Evolutionary conservation across 2,329 filamentous ascomycete genomes (phyloP).

Genomic region (Lithohypha guttulata): DNA sequence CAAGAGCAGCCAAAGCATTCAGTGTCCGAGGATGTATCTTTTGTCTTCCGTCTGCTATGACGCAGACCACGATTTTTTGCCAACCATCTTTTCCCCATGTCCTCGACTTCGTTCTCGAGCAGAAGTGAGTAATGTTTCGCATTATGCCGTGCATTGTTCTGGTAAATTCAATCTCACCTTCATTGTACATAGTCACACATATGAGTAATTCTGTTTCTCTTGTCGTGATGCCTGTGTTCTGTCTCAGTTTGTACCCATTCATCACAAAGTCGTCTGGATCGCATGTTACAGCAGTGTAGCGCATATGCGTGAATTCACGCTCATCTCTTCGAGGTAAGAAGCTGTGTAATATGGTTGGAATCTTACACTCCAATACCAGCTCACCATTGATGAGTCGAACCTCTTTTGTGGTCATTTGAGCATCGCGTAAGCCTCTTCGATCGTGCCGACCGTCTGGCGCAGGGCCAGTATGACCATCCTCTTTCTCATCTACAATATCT

Average conservation of each 20-base stretch:
- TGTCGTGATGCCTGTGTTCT: constrained; percentile 71
- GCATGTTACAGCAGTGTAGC: constrained; percentile 96
- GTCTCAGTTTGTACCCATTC: constrained; percentile 81
- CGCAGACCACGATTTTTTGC: constrained; percentile 98
- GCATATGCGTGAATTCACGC: constrained; percentile 96
- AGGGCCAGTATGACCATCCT: constrained; percentile 65
- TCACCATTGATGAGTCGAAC: constrained; percentile 96
- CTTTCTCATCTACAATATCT: constrained; percentile 44
- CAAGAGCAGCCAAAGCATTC: constrained; percentile 90
- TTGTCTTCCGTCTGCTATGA: constrained; percentile 88
- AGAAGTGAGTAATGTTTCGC: constrained; percentile 97
- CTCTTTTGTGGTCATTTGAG: constrained; percentile 85
- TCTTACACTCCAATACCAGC: constrained; percentile 96
- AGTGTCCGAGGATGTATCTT: constrained; percentile 88
- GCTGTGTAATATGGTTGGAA: constrained; percentile 94
- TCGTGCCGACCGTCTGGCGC: constrained; percentile 80
- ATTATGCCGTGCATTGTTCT: constrained; percentile 98
- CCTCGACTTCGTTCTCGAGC: constrained; percentile 77
- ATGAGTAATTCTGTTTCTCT: constrained; percentile 94
- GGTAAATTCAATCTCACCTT: constrained; percentile 92
- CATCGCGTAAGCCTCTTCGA: constrained; percentile 72
- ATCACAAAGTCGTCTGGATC: constrained; percentile 89
- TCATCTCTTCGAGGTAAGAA: constrained; percentile 89
- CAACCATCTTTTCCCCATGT: constrained; percentile 96
- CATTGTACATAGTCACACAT: constrained; percentile 98